These are phyloP conservation scores for Suillus subluteus DNA, from an alignment of 768 basidiomycete species.

Conservation along the genomic window DNA sequence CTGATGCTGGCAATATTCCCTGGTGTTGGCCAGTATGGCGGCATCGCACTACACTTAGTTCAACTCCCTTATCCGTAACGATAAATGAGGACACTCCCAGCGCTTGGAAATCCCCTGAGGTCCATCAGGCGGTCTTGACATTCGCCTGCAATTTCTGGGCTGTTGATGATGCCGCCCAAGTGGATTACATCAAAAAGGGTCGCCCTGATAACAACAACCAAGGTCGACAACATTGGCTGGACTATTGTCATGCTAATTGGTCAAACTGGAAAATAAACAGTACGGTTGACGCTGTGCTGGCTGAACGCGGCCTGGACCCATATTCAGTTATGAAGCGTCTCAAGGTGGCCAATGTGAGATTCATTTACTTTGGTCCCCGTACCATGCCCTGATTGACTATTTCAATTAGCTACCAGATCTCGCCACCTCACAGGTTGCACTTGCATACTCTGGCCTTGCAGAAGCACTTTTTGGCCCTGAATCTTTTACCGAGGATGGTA, in stretches of 20 bases:
- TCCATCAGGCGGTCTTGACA: not conserved
- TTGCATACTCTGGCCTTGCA: not conserved
- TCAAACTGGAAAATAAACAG: not conserved
- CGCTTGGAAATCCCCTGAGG: not conserved
- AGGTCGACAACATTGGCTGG: not conserved
- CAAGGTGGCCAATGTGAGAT: not conserved
- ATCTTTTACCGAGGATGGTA: not conserved
- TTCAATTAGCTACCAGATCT: not conserved
- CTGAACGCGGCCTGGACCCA: not conserved
- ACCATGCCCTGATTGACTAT: not conserved
- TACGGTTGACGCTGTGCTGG: not conserved
- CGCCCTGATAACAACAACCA: not conserved
- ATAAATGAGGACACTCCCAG: not conserved
- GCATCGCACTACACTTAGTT: not conserved
- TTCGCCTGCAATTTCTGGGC: not conserved
- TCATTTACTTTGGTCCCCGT: not conserved
- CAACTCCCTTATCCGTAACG: not conserved
- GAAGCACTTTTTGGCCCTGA: not conserved
- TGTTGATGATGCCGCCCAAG: not conserved
- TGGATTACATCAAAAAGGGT: not conserved
- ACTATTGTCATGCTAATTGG: not conserved
- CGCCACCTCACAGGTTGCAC: not conserved
- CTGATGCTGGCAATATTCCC: not conserved
- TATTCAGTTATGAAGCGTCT: not conserved
- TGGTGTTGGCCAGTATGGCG: not conserved